Evolutionary conservation across 768 basidiomycete genomes (phyloP).

Genomic region (Hygrophoropsis aurantiaca): DNA sequence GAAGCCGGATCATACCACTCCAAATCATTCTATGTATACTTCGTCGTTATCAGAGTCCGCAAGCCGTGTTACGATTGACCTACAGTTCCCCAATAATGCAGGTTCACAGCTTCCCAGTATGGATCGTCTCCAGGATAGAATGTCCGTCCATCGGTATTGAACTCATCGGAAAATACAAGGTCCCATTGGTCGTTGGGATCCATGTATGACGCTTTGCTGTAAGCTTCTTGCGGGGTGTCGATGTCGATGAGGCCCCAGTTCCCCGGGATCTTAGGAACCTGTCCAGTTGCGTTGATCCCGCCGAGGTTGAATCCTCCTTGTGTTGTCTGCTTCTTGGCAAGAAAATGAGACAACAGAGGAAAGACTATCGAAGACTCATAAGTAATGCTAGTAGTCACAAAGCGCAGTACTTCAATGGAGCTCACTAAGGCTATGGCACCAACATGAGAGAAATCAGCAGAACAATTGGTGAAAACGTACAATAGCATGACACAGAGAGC

Average conservation of each 20-base stretch:
- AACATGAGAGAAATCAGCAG: too few species aligned
- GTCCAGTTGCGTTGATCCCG: slow-evolving; percentile 72
- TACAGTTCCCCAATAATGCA: slow-evolving; percentile 70
- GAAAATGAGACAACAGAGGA: slow-evolving; percentile 49
- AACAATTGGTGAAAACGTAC: slow-evolving; percentile 37
- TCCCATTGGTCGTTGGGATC: slow-evolving; percentile 32
- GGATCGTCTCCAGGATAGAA: slow-evolving; percentile 74
- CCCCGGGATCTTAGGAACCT: slow-evolving; percentile 46
- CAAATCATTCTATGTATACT: slow-evolving; percentile 30
- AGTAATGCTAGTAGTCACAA: background rate
- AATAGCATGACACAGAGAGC: slow-evolving; percentile 50
- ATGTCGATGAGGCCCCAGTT: slow-evolving; percentile 52
- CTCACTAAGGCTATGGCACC: background rate
- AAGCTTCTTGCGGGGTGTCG: slow-evolving; percentile 48
- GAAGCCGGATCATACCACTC: slow-evolving; percentile 62
- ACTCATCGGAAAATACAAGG: slow-evolving; percentile 83
- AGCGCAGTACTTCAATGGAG: background rate
- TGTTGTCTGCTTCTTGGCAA: slow-evolving; percentile 36
- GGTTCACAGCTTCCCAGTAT: slow-evolving; percentile 52
- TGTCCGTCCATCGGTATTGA: slow-evolving; percentile 67
- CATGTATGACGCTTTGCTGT: slow-evolving; percentile 41
- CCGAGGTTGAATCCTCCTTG: slow-evolving; percentile 71
- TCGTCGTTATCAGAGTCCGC: background rate
- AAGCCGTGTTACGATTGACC: slow-evolving; percentile 14
- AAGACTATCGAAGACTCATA: slow-evolving; percentile 33